Evolutionary conservation across 2,329 filamentous ascomycete species (phyloP), one percentile per base, ranked within the genome.

Genomic region (Trichoderma sp.): DNA sequence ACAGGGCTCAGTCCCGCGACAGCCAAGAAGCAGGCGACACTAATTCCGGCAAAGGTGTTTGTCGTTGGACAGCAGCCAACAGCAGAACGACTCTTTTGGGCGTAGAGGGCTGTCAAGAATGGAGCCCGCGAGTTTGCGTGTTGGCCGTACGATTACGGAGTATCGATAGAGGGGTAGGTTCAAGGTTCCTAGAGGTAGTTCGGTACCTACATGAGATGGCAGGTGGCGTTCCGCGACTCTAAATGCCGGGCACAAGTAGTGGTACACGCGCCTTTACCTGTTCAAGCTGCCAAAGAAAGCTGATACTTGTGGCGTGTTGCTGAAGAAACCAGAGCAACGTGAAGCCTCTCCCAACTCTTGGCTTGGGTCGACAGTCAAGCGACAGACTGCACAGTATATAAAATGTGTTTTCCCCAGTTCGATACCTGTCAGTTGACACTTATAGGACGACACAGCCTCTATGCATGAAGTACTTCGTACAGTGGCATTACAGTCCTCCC

Each of bases 121-220:
- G 65, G 56, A 65, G 24, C 61, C 51, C 61, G 61, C 43, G 34
- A 37, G 56, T 60, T 68, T 67, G 56, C 32, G 39, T 60, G 28
- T 59, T 32, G 55, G 60, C 66, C 54, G 56, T 51, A 52, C 43
- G 43, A 11, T 39, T 60, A 39, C 28, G 59, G 46, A 34, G 56
- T 43, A 43, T 43, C 39, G 39, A 43, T 43, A 24, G 51, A 32
- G 52, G 46, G 66, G 66, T 68, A 59, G 66, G 66, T 4, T 34
- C 11, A 61, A 51, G 66, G 66, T 14, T 34, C 32, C 32, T 34
- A 34, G 32, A 68, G 43, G n/a, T 24, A 28, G 24, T 11, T 11
- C 6, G 60, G 49, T 32, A 65, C n/a, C n/a, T n/a, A n/a, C 61
- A 43, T 52, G 61, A n/a, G 43, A 55, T 51, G 13, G 37, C 28